A percentile compares a stretch with the other conserved stretches of the same genome.
phyloP scores from a whole-genome alignment of 2,329 filamentous ascomycete genomes.

The Paecilomyces variotii region DNA sequence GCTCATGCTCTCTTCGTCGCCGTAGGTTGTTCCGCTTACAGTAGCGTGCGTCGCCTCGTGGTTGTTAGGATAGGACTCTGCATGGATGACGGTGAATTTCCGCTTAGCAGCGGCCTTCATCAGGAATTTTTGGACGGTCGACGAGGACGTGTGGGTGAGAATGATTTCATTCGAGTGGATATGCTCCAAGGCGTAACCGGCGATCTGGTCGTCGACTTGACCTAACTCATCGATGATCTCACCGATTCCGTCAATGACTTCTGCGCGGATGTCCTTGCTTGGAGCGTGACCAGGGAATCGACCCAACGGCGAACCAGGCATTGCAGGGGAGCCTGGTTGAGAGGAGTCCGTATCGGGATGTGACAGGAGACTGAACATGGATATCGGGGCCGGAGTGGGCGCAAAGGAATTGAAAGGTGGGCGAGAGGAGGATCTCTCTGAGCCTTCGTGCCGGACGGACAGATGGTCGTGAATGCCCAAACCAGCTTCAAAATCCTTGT shows the following conservation, averaged over 20 bases:
- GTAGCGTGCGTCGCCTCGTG: conserved; percentile 56
- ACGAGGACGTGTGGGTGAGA: conserved; percentile 77
- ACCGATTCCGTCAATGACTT: conserved; percentile 87
- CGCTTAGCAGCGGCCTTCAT: conserved; percentile 79
- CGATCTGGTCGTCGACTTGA: conserved; percentile 88
- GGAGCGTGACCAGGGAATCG: conserved; percentile 19
- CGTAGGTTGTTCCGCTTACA: conserved; percentile 46
- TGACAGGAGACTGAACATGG: conserved; percentile 82
- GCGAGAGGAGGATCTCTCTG: conserved; percentile 35
- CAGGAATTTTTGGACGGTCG: conserved; percentile 82
- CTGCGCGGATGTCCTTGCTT: conserved; percentile 67
- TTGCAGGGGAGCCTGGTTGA: conserved; percentile 26
- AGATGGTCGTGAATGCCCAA: conserved; percentile 17
- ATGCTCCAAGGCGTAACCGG: conserved; percentile 77
- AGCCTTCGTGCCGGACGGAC: conserved; percentile 20
- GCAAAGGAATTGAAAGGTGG: conserved; percentile 56
- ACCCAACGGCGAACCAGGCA: conserved; percentile 27
- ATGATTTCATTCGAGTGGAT: conserved; percentile 92
- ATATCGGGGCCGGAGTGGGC: conserved; percentile 54
- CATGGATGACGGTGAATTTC: conserved; percentile 84
- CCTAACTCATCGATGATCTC: conserved; percentile 94
- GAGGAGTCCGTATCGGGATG: conserved; percentile 47
- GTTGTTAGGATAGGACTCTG: conserved; percentile 64
- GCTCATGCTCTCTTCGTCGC: conserved; percentile 41
- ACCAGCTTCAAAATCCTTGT: conserved; percentile 2